Base-by-base conservation (phyloP, 495 filamentous ascomycete species). In the Annulohypoxylon maeteangense region DNA sequence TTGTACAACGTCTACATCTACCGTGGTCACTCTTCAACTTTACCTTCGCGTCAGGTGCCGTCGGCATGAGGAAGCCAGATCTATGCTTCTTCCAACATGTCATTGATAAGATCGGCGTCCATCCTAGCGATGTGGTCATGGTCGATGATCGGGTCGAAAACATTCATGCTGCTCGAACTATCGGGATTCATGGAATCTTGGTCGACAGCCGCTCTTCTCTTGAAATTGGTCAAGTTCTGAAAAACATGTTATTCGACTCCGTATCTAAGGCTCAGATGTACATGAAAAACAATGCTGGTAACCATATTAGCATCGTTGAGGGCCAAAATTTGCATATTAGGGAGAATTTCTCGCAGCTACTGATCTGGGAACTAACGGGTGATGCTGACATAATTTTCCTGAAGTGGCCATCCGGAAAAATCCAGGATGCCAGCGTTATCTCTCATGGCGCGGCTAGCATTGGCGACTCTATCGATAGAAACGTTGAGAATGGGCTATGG, bases 31-130 rank as follows among this genome's bases (percentile, higher is more conserved):
- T 71, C 0, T 77, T 77, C 38, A 50, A 68, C 22, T 48, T 23
- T 0, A 40, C 67, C 16, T 75, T 77, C 34, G 44, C 45, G 8
- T 77, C 75, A 0, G 56, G 48, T 0, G 18, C 14, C 6, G 63
- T 62, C 4, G 75, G 75, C 11, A 75, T 74, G 75, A 61, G 73
- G 36, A 77, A 77, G 38, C 75, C 75, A 16, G 70, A 75, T 32
- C 31, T 75, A 29, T 69, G 73, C n/a, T 73, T 71, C 59, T 77
- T 75, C 40, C 64, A 62, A 29, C 57, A 68, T 44, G 56, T 72
- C 5, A 58, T 77, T 11, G 4, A 75, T 0, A 4, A 70, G 18
- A 74, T 58, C 11, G 67, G 70, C n/a, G 4, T 67, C 18, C 50
- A 57, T 22, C 67, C 73, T 7, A 44, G 48, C 16, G 44, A 75